A percentile compares a stretch with the other conserved stretches of the same genome.
phyloP scores from a whole-genome alignment of 805 yeast genomes.

The Pichia occidentalis region DNA sequence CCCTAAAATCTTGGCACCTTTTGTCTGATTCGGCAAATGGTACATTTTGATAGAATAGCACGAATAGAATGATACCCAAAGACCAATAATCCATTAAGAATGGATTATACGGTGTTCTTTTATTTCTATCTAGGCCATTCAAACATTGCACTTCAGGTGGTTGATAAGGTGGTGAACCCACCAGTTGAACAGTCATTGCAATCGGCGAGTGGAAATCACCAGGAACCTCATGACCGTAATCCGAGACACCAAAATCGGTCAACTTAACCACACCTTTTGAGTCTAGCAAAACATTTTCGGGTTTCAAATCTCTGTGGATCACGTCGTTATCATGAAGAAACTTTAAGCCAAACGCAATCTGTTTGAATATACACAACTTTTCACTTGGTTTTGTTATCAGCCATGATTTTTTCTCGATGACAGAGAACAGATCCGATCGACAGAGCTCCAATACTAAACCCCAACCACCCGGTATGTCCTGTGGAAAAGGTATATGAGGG shows the following conservation, averaged over 20 bases:
- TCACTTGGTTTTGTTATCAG: conserved; percentile 43
- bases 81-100: conserved; percentile 74
- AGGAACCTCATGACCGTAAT: conserved; percentile 54
- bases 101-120: conserved; percentile 59
- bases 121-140: conserved; percentile 33
- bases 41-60: conserved; percentile 49
- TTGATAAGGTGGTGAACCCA: conserved; percentile 80
- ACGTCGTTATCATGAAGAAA: conserved; percentile 70
- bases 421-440: conserved; percentile 49
- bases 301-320: conserved; percentile 92
- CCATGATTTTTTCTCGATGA: conserved; percentile 60
- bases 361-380: conserved; percentile 68
- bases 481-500: conserved; percentile 53
- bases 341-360: conserved; percentile 56
- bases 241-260: conserved; percentile 92
- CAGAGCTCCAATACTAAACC: conserved; percentile 70
- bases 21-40: conserved; percentile 54
- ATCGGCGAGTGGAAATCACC: conserved; percentile 44
- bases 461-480: conserved; percentile 62
- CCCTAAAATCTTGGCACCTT: conserved; percentile 46
- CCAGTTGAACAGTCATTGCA: conserved; percentile 42
- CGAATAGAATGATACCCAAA: conserved; percentile 62
- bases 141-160: conserved; percentile 70
- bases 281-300: conserved; percentile 79
- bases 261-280: conserved; percentile 53